phyloP scores from a whole-genome alignment of 208 protist genomes.

The Naegleria fowleri region DNA sequence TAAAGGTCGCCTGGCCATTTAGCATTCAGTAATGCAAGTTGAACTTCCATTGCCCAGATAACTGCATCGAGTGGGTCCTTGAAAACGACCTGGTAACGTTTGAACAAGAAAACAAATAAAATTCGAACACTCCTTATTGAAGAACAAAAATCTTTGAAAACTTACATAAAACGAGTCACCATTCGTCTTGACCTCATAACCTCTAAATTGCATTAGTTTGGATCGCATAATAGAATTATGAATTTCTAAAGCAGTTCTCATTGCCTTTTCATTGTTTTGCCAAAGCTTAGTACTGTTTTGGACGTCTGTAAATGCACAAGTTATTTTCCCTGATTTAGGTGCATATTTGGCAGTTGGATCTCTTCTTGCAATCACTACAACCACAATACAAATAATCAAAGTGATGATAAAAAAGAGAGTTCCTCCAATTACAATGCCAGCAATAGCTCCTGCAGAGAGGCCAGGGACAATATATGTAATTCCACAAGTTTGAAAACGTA shows the following conservation, averaged over 20 bases:
- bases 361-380: background rate
- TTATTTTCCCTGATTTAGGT: slow-evolving; percentile 11
- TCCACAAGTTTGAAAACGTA: background rate
- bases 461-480: background rate
- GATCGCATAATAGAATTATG: slow-evolving; percentile 36
- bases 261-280: slow-evolving; percentile 31
- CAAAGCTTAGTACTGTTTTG: slow-evolving; percentile 35
- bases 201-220: slow-evolving; percentile 11
- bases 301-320: slow-evolving; percentile 42
- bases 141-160: slow-evolving; percentile 14
- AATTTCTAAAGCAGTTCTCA: slow-evolving; percentile 29
- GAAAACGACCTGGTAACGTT: background rate
- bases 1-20: slow-evolving; percentile 37
- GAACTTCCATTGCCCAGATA: background rate
- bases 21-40: slow-evolving; percentile 33
- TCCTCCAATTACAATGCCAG: background rate
- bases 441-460: background rate
- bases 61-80: slow-evolving; percentile 18
- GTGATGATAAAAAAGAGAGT: background rate
- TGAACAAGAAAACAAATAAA: background rate
- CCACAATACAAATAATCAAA: background rate
- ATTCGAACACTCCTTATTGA: too few species aligned
- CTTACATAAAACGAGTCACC: slow-evolving; percentile 46
- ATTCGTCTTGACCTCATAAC: slow-evolving; percentile 45
- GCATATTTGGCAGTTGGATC: background rate